A percentile compares a stretch with the other conserved stretches of the same genome.
Evolutionary conservation across 2,329 filamentous ascomycete genomes (phyloP).

Genomic region (Didymella sp.): DNA sequence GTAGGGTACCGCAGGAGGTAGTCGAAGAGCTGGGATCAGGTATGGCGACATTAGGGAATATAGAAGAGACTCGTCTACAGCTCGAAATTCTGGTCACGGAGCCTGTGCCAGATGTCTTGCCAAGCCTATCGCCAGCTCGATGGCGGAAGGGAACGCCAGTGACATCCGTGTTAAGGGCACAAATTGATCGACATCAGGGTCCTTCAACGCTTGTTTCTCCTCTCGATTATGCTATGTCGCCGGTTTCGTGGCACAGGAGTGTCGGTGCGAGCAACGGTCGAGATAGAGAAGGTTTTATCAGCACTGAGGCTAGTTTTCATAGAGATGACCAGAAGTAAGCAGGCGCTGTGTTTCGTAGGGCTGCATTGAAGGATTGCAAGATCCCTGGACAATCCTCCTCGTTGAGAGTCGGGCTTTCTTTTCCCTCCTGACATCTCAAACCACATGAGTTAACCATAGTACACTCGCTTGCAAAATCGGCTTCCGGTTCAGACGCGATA

Average conservation of each 20-base stretch:
- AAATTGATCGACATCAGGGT: neutral
- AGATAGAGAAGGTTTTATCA: neutral
- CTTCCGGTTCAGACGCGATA: too few relatives aligned
- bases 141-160: neutral
- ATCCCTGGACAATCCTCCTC: neutral
- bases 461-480: too few relatives aligned
- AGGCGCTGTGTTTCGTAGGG: neutral
- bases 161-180: neutral
- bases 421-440: neutral
- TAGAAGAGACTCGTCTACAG: neutral
- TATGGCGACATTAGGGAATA: neutral
- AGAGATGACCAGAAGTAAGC: neutral
- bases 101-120: neutral
- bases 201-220: neutral
- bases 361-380: neutral
- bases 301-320: neutral
- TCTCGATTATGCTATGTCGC: neutral
- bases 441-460: too few relatives aligned
- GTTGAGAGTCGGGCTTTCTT: too few relatives aligned
- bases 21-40: neutral
- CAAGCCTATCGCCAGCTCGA: neutral
- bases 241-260: neutral
- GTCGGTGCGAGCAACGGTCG: neutral
- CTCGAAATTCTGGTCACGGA: neutral
- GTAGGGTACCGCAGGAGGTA: neutral